Evolutionary conservation across 2,329 filamentous ascomycete species (phyloP), one percentile per base, ranked within the genome.

Genomic region (Xylaria multiplex): DNA sequence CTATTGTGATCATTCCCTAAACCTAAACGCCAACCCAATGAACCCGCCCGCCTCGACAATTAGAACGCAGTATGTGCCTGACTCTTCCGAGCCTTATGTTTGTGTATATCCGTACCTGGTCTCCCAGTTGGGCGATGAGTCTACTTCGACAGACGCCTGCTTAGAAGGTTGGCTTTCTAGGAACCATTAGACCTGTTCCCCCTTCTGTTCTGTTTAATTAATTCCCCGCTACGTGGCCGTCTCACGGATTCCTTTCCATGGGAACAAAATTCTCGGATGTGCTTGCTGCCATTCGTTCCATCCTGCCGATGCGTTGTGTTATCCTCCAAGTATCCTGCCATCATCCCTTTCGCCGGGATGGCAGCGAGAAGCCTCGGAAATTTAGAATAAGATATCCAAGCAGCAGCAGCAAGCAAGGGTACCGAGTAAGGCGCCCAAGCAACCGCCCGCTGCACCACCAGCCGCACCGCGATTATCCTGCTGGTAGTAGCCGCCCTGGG

Each of bases 331-430:
- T 11, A n/a, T 11, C 22, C 22, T 3, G 13, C 27, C n/a, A 11
- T 22, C 19, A 42, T 19, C 53, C 13, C 53, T 32, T 30, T 22
- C 8, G 2, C 14, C 37, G 19, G 27, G 32, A 27, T 30, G 4
- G 4, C 55, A 22, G 30, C 19, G 11, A 19, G 16, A 24, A 14
- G 6, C 14, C 24, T 14, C 50, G 19, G 1, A 14, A 2, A 14
- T 48, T 74, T 83, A 88, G 72, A 86, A 87, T n/a, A 88, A 73
- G 24, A 78, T 70, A 69, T 88, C 86, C 72, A 88, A 74, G 73
- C 86, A 88, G 77, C 86, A 88, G 74, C 86, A 88, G 75, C 85
- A 87, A 1, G 86, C 86, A 66, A 86, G 73, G 68, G 80, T 80
- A 16, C 83, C 85, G 16, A 86, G 71, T 59, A 86, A 74, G 48